Conservation (phyloP, 2,329 filamentous ascomycete genomes). For the Aspergillus clavatus region DNA sequence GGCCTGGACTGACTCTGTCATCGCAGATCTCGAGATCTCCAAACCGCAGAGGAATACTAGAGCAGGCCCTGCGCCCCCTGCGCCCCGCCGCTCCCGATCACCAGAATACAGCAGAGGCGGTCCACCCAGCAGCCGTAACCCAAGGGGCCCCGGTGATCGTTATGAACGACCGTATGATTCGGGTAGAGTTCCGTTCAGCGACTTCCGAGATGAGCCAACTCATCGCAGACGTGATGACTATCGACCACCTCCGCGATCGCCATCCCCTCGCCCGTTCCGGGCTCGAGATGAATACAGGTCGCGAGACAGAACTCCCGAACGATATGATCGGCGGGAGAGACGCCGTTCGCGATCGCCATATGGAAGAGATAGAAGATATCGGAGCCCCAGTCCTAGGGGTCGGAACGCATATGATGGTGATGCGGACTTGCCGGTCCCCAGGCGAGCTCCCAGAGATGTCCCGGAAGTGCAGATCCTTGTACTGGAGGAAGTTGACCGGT, state of each 20-base stretch:
- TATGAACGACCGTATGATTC: constrained; percentile 39
- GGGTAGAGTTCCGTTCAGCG: constrained; percentile 39
- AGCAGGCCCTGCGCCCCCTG: constrained; percentile 40
- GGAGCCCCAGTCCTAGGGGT: constrained; percentile 65
- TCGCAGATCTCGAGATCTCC: constrained; percentile 52
- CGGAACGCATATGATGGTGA: constrained; percentile 53
- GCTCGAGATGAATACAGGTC: constrained; percentile 59
- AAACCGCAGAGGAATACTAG: constrained; percentile 78
- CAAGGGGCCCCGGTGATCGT: constrained; percentile 36
- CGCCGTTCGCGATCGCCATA: constrained; percentile 68
- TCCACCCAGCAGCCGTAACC: constrained; percentile 26
- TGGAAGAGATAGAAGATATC: constrained; percentile 57
- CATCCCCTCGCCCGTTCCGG: constrained; percentile 57
- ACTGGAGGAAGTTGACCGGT: constrained; percentile 66
- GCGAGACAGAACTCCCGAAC: constrained; percentile 42
- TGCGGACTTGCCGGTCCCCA: constrained; percentile 65
- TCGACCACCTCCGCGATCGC: constrained; percentile 53
- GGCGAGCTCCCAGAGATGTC: constrained; percentile 67
- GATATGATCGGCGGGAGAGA: constrained; percentile 51
- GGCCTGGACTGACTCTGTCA: constrained; percentile 16
- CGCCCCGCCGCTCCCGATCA: constrained; percentile 56
- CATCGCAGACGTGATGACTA: constrained; percentile 58
- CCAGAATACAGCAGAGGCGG: constrained; percentile 53
- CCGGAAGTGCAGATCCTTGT: constrained; percentile 88
- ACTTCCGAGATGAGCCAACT: constrained; percentile 47